These are phyloP conservation scores for Chaetomium sp. DNA, from an alignment of 2,329 filamentous ascomycete genomes.

Conservation along the genomic window DNA sequence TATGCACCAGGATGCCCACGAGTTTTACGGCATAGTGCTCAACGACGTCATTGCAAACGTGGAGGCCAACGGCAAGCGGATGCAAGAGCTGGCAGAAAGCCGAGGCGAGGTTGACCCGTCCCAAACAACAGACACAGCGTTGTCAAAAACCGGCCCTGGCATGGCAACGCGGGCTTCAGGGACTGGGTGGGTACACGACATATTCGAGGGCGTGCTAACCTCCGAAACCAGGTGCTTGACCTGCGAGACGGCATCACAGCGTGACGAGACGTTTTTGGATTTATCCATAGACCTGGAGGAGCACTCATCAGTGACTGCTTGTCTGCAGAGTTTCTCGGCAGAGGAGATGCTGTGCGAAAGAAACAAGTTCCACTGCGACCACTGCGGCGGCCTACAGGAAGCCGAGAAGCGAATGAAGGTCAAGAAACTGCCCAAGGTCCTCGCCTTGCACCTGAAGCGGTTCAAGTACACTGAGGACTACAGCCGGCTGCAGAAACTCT, in stretches of 20 bases:
- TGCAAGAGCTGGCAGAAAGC: conserved; percentile 53
- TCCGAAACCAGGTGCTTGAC: conserved; percentile 97
- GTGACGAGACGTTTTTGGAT: conserved; percentile 95
- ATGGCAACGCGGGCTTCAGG: conserved; percentile 59
- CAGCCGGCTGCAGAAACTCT: conserved; percentile 90
- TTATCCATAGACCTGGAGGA: conserved; percentile 94
- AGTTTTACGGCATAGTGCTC: conserved; percentile 92
- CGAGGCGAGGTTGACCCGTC: conserved; percentile 49
- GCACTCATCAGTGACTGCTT: conserved; percentile 94
- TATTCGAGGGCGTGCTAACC: conserved; percentile 92
- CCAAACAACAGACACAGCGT: conserved; percentile 52
- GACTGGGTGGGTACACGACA: conserved; percentile 91
- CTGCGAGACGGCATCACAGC: conserved; percentile 91
- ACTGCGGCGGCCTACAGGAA: conserved; percentile 93
- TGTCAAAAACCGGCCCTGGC: conserved; percentile 36
- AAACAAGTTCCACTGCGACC: conserved; percentile 99
- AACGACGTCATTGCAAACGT: conserved; percentile 96
- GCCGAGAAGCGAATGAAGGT: conserved; percentile 99
- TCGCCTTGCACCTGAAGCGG: conserved; percentile 90
- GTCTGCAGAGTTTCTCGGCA: conserved; percentile 91
- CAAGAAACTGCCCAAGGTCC: conserved; percentile 85
- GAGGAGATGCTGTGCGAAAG: conserved; percentile 98
- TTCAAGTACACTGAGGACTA: conserved; percentile 99
- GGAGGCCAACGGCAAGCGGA: conserved; percentile 76
- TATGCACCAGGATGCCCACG: conserved; percentile 98